Evolutionary conservation across 139 green algal species (phyloP).

Genomic region (Coelastrella sp.): DNA sequence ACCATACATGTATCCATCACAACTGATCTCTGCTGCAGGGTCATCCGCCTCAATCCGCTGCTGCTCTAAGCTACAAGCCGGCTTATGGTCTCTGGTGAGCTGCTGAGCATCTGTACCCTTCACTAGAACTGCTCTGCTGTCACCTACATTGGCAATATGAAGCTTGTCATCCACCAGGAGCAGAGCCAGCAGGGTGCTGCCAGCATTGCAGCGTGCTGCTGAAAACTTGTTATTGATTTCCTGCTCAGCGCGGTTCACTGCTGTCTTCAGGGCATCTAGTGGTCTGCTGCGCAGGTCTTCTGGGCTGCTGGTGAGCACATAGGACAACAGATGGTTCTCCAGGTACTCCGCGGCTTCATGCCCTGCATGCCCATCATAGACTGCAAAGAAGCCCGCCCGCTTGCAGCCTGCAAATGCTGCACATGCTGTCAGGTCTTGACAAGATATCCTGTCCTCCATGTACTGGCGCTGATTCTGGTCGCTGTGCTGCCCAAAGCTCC

Average conservation of each 20-base stretch:
- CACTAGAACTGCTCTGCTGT: conserved; percentile 61
- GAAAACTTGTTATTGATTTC: conserved; percentile 24
- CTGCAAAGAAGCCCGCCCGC: conserved; percentile 46
- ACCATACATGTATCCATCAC: conserved; percentile 54
- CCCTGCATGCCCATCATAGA: conserved; percentile 49
- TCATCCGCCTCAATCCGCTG: conserved; percentile 32
- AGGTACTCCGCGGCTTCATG: conserved; percentile 50
- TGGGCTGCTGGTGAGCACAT: conserved; percentile 21
- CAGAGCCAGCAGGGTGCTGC: conserved; percentile 56
- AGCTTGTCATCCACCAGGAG: conserved; percentile 57
- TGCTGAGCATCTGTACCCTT: conserved; percentile 39
- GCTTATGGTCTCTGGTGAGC: conserved; percentile 61
- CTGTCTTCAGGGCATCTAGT: conserved; percentile 2
- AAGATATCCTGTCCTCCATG: conserved; percentile 48
- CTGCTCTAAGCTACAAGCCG: conserved; percentile 18
- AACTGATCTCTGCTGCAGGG: conserved; percentile 23
- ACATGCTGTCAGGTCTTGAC: background rate
- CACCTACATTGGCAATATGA: conserved; percentile 63
- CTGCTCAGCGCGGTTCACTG: conserved; percentile 34
- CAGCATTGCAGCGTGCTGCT: conserved; percentile 26
- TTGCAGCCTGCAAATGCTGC: conserved; percentile 31
- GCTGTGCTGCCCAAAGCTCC: conserved; percentile 23
- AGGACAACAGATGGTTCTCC: conserved; percentile 40
- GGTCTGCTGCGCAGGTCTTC: conserved; percentile 1
- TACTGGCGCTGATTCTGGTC: conserved; percentile 40